Base-by-base conservation (phyloP, 805 yeast genomes). In the Alloascoidea hylecoeti region DNA sequence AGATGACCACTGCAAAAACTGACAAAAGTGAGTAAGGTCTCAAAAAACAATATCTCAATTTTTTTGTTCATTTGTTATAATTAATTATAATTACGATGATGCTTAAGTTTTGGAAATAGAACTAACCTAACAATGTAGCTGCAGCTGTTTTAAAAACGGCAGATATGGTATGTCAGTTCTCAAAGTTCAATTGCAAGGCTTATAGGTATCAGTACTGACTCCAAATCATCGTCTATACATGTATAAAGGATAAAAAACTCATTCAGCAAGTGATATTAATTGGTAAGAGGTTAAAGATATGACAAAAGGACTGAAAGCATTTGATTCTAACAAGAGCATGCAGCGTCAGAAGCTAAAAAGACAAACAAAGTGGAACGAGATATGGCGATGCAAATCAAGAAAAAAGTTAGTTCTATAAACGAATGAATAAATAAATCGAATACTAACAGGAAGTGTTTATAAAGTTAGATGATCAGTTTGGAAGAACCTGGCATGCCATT, bases 401-500 rank as follows among this genome's bases (percentile, higher is more conserved):
- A 71, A 48, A 77, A 68, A 46, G 54, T 50, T 38, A 16, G 55
- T 15, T 16, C 18, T 5, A 5, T 6, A n/a, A 15, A 23, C 15
- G 5, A 12, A 16, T 16, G 18, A 15, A 3, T 3, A 13, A n/a
- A 33, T 13, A n/a, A 14, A n/a, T 13, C 18, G 35, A 16, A 14
- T 23, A 17, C 17, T 30, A 35, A 35, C 32, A 6, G 5, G 14
- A 18, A 4, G 27, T 13, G n/a, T 2, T 36, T 9, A 6, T 15
- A 3, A 32, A 49, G 42, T 58, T 74, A 49, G 81, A 74, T 47
- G 60, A 62, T 23, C 52, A 62, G 35, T 72, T 62, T 46, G 76
- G 78, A 1, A 65, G 71, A 17, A 63, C 77, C 5, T 74, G 81
- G 81, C 80, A 74, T 50, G 74, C 73, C 18, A 63, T 74, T 37